Evolutionary conservation across 1,139 yeast genomes (phyloP).

Genomic region (Magnusiomyces tetraspermus): DNA sequence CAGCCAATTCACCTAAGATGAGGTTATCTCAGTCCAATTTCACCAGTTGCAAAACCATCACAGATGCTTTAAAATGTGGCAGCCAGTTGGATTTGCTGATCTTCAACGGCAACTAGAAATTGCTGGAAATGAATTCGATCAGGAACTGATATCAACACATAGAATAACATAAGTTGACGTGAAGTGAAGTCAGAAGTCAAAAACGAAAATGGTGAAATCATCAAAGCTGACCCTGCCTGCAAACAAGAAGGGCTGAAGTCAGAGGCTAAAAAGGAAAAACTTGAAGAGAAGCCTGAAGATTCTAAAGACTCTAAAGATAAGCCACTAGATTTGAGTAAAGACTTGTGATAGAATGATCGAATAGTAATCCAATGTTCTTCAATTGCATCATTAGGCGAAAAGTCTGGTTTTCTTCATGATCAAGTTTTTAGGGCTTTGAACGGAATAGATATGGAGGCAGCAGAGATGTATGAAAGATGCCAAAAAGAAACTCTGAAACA

Average conservation of each 20-base stretch:
- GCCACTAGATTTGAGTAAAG: not conserved
- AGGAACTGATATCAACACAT: not conserved
- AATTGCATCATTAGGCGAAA: conserved; percentile 24
- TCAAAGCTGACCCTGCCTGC: not conserved
- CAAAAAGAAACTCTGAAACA: not conserved
- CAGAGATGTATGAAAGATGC: not conserved
- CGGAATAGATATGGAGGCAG: conserved; percentile 13
- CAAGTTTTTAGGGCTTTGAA: conserved; percentile 19
- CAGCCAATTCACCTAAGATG: too few species aligned
- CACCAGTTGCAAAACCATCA: too few species aligned
- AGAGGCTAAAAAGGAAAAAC: not conserved
- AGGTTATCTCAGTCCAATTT: too few species aligned
- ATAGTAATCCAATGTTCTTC: conserved; percentile 27
- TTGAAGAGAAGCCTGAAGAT: not conserved
- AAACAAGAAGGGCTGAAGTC: not conserved
- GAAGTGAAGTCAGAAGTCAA: not conserved
- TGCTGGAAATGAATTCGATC: not conserved
- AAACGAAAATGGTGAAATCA: not conserved
- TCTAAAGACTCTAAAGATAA: not conserved
- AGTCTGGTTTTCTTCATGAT: conserved; percentile 20
- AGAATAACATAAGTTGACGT: not conserved
- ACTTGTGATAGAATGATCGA: conserved; percentile 12
- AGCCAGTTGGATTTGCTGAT: not conserved
- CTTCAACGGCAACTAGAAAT: not conserved
- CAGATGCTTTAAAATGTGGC: not conserved